Evolutionary conservation across 2,329 filamentous ascomycete species (phyloP), one percentile per base, ranked within the genome.

Genomic region (Cercospora sesami): DNA sequence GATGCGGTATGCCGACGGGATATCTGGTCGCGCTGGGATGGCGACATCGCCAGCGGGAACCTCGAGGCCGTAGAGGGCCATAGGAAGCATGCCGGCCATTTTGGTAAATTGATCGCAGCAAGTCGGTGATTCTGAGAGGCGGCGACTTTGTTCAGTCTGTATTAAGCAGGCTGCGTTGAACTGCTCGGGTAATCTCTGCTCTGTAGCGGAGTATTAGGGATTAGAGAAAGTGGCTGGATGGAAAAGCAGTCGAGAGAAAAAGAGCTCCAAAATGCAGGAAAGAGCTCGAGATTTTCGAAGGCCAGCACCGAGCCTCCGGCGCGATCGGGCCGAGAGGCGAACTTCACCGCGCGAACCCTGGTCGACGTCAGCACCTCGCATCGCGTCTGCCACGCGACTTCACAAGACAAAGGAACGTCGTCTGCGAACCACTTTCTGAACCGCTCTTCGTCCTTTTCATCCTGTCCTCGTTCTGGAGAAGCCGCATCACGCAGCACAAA

Each of bases 21-120:
- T 90, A 74, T 94, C 89, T 71, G 89, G 86, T 71, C 89, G 84
- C 67, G 92, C 93, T 73, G 92, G 90, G 75, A 97, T 89, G 80
- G 95, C 84, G 79, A 93, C 84, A 81, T 92, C 92, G 78, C 91
- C 92, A 75, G 92, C 86, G 75, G 93, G 93, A 81, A 98, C 91
- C 85, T 93, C 90, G 75, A 97, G 90, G 82, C 94, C 93, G 80
- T 95, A 99, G 79, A 98, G 86, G 80, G 91, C 92, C 81, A 95
- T 91, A 78, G 77, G 77, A 59, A 77, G 63, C 63, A 75, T 69
- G 21, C 64, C 72, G 55, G 74, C 65, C 75, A 76, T 76, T 63
- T 64, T 69, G 60, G 26, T 51, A 21, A 21, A 33, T 31, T 30
- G 39, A 39, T 65, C 39, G 33, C 55, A 33, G 55, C 55, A 59